Evolutionary conservation across 805 yeast genomes (phyloP).

Genomic region (Saitoella complicata): DNA sequence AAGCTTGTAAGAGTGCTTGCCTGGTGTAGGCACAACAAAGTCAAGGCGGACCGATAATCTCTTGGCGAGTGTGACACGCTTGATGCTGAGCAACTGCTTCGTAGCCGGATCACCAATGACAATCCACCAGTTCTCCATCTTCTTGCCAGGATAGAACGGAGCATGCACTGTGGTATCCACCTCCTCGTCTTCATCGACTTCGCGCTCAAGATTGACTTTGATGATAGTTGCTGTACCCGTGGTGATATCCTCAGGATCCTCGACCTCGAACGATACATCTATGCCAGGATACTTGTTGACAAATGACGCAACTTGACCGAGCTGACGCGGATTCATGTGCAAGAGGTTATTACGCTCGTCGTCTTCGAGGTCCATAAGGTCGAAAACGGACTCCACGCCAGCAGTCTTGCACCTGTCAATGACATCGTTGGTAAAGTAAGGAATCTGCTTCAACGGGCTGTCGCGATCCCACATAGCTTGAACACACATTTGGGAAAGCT

Average conservation of each 20-base stretch:
- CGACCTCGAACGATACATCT: conserved; percentile 42
- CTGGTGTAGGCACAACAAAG: conserved; percentile 43
- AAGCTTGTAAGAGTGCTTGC: conserved; percentile 43
- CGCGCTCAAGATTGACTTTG: conserved; percentile 22
- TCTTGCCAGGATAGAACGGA: conserved; percentile 41
- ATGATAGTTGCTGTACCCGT: conserved; percentile 36
- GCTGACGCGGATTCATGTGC: conserved; percentile 30
- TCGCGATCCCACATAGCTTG: conserved; percentile 80
- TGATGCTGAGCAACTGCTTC: conserved; percentile 55
- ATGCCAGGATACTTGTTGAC: conserved; percentile 82
- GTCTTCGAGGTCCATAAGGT: conserved; percentile 61
- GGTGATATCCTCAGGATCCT: conserved; percentile 24
- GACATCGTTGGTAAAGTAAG: conserved; percentile 38
- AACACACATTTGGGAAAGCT: conserved; percentile 69
- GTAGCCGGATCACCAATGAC: conserved; percentile 53
- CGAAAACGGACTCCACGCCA: conserved; percentile 57
- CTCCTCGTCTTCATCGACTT: conserved; percentile 58
- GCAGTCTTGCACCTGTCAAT: conserved; percentile 36
- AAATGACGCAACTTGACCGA: conserved; percentile 64
- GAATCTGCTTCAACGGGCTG: conserved; percentile 65
- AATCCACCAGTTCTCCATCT: conserved; percentile 66
- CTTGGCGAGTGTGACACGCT: conserved; percentile 39
- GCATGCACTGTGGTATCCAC: conserved; percentile 42
- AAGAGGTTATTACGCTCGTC: conserved; percentile 44
- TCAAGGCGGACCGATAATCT: conserved; percentile 34